Evolutionary conservation across 805 yeast species (phyloP).

Genomic region (Ascoidea asiatica): DNA sequence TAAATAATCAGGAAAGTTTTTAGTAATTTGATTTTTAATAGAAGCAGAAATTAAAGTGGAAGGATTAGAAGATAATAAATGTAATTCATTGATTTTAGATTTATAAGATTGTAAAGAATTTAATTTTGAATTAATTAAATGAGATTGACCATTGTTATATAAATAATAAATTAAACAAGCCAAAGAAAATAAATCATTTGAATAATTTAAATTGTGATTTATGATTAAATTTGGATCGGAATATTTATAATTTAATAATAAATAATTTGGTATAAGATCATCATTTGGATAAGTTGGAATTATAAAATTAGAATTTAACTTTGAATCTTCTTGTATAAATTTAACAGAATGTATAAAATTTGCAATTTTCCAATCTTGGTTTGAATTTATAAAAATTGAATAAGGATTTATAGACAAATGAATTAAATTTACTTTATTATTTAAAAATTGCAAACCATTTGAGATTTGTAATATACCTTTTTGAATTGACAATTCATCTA

Average conservation of each 20-base stretch:
- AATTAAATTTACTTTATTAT: conserved; percentile 57
- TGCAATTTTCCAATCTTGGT: conserved; percentile 87
- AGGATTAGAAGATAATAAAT: conserved; percentile 27
- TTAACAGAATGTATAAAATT: conserved; percentile 55
- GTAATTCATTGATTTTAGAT: conserved; percentile 36
- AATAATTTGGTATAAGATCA: conserved; percentile 61
- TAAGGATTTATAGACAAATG: conserved; percentile 73
- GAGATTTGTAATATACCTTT: conserved; percentile 74
- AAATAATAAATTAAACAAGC: conserved; percentile 66
- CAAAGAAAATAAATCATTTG: conserved; percentile 74
- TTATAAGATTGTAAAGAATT: conserved; percentile 50
- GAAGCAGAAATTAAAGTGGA: conserved; percentile 23
- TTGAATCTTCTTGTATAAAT: conserved; percentile 33
- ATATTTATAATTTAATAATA: conserved; percentile 59
- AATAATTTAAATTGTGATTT: conserved; percentile 47
- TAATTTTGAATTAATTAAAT: conserved; percentile 33
- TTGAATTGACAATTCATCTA: conserved; percentile 56
- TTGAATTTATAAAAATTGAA: conserved; percentile 62
- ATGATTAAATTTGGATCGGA: conserved; percentile 76
- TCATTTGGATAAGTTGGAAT: conserved; percentile 31
- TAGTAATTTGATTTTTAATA: conserved; percentile 38
- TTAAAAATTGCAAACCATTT: conserved; percentile 73
- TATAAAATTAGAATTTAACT: conserved; percentile 44
- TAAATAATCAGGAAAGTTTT: conserved; percentile 39
- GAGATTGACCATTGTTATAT: conserved; percentile 38